Conservation (phyloP, 140 eudicot genomes). For the Ambrosia hybrid region DNA sequence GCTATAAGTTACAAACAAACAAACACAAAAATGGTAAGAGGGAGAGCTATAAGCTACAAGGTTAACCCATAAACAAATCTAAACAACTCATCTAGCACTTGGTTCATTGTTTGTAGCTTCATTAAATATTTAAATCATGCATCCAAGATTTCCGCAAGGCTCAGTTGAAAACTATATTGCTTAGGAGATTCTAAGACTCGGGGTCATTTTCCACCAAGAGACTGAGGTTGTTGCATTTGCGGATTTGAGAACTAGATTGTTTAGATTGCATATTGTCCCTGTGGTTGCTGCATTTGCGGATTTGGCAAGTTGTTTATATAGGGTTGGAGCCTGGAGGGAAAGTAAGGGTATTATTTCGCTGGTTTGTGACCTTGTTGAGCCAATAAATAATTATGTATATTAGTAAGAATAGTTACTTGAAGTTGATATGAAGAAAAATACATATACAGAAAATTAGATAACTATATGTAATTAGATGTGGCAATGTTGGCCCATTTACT, state of each 20-base stretch:
- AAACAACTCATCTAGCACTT: not conserved
- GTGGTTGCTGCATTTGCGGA: slow-evolving; percentile 45
- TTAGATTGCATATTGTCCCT: slow-evolving; percentile 31
- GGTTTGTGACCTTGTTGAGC: slow-evolving; percentile 44
- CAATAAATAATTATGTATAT: not conserved
- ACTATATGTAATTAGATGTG: not conserved
- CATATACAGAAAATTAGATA: not conserved
- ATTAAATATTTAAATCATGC: slow-evolving; percentile 39
- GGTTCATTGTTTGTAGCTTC: slow-evolving; percentile 45
- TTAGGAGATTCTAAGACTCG: slow-evolving; percentile 41
- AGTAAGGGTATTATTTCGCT: slow-evolving; percentile 39
- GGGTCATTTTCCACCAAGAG: slow-evolving; percentile 42
- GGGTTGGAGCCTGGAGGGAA: slow-evolving; percentile 37
- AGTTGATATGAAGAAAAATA: not conserved
- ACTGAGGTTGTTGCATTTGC: slow-evolving; percentile 22
- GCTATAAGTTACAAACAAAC: not conserved
- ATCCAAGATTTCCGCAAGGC: slow-evolving; percentile 83
- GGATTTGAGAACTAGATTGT: slow-evolving; percentile 12
- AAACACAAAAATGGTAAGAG: too few relatives aligned
- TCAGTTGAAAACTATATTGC: slow-evolving; percentile 39
- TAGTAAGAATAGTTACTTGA: not conserved
- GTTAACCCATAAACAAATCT: not conserved
- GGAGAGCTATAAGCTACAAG: not conserved
- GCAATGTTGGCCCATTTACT: not conserved
- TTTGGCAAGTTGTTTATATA: slow-evolving; percentile 33